These are phyloP conservation scores for Proliferodiscus dingleyae DNA, from an alignment of 2,329 filamentous ascomycete genomes.

Conservation along the genomic window DNA sequence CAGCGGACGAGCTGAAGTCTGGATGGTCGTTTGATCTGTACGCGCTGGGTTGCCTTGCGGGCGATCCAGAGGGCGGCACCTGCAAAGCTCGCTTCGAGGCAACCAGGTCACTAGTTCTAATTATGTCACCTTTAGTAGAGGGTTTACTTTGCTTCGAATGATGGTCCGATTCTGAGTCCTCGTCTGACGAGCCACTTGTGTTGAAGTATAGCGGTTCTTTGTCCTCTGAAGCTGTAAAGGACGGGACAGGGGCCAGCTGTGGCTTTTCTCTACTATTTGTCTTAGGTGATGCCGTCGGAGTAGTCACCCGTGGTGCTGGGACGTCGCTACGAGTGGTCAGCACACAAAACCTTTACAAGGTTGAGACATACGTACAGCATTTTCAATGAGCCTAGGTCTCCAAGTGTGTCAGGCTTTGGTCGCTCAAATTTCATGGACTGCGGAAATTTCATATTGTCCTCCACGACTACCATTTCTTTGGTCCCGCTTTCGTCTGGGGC, in stretches of 20 bases:
- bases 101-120: conserved; percentile 23
- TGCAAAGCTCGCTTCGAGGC: conserved; percentile 16
- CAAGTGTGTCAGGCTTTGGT: conserved; percentile 18
- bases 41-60: conserved; percentile 16
- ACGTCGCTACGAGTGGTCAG: not conserved
- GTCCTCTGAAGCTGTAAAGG: conserved; percentile 13
- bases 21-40: conserved; percentile 15
- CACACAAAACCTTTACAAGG: not conserved
- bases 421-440: conserved; percentile 27
- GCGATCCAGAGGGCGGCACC: conserved; percentile 13
- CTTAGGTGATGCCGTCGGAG: not conserved
- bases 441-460: conserved; percentile 32
- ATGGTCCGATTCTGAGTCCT: conserved; percentile 16
- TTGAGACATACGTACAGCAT: not conserved
- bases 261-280: conserved; percentile 1
- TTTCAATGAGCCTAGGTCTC: not conserved
- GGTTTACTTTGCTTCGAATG: conserved; percentile 6
- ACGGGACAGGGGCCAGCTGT: conserved; percentile 11
- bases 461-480: conserved; percentile 25
- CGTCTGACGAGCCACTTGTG: conserved; percentile 18
- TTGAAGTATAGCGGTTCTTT: conserved; percentile 18
- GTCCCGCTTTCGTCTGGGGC: conserved; percentile 14
- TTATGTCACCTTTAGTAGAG: conserved; percentile 16
- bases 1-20: conserved; percentile 11
- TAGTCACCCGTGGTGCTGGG: not conserved